These are phyloP conservation scores for Ophiostoma tasmaniense DNA, from an alignment of 2,329 filamentous ascomycete genomes.

Conservation along the genomic window DNA sequence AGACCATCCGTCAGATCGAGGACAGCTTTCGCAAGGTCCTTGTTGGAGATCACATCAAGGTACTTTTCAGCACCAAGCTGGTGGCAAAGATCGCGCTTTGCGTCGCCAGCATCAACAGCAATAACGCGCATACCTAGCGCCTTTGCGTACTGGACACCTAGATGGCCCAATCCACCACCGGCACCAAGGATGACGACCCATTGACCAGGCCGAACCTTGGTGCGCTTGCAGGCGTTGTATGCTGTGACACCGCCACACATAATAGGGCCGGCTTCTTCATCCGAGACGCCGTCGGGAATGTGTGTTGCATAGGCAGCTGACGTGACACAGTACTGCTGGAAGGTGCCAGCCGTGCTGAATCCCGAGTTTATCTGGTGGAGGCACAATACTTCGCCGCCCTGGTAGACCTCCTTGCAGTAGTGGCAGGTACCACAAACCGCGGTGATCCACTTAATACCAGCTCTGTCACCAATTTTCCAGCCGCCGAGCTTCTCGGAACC, in stretches of 20 bases:
- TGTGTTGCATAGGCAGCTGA: slow-evolving; percentile 47
- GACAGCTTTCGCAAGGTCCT: slow-evolving; percentile 19
- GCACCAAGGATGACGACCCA: slow-evolving; percentile 49
- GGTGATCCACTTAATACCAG: slow-evolving; percentile 31
- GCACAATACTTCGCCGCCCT: slow-evolving; percentile 30
- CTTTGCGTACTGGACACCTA: slow-evolving; percentile 37
- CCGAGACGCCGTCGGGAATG: slow-evolving; percentile 40
- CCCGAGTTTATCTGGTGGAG: slow-evolving; percentile 18
- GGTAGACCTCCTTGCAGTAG: slow-evolving; percentile 29
- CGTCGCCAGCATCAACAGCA: slow-evolving; percentile 44
- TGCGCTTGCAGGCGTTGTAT: slow-evolving; percentile 46
- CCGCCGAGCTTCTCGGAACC: slow-evolving; percentile 23
- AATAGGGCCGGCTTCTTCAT: slow-evolving; percentile 47
- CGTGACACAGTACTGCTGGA: slow-evolving; percentile 50
- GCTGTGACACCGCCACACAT: slow-evolving; percentile 53
- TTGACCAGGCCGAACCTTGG: slow-evolving; percentile 40
- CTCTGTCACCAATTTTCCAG: slow-evolving; percentile 30
- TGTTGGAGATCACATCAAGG: slow-evolving; percentile 42
- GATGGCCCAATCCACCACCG: slow-evolving; percentile 33
- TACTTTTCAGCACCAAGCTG: slow-evolving; percentile 47
- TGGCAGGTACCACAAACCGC: slow-evolving; percentile 31
- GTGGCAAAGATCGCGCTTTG: slow-evolving; percentile 37
- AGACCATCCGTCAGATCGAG: slow-evolving; percentile 9
- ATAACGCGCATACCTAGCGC: slow-evolving; percentile 50
- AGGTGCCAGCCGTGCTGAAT: slow-evolving; percentile 34